These are phyloP conservation scores for Clavaria fumosa DNA, from an alignment of 768 basidiomycete genomes.

Conservation along the genomic window DNA sequence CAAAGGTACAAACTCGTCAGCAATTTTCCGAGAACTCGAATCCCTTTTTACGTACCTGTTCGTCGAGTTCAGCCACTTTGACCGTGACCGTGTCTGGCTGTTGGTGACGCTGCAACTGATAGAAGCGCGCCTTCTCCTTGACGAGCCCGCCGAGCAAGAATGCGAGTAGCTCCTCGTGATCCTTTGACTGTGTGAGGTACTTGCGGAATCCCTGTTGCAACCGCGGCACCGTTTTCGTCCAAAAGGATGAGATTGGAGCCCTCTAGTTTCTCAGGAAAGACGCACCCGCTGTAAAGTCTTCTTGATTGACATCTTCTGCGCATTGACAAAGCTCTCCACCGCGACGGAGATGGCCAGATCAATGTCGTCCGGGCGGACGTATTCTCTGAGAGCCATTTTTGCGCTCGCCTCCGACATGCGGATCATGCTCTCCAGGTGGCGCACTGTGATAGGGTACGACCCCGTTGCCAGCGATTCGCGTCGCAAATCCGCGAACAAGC, in stretches of 20 bases:
- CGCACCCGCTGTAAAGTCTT: constrained; percentile 88
- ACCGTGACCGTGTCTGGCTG: constrained; percentile 68
- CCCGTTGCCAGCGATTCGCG: constrained; percentile 94
- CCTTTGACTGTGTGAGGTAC: constrained; percentile 89
- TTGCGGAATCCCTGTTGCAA: constrained; percentile 97
- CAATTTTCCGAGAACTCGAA: background rate
- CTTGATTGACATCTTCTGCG: constrained; percentile 98
- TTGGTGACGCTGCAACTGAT: constrained; percentile 61
- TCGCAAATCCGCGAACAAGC: constrained; percentile 89
- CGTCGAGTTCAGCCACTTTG: constrained; percentile 72
- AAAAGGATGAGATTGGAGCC: constrained; percentile 1
- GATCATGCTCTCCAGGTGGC: constrained; percentile 98
- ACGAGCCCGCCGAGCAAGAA: constrained; percentile 89
- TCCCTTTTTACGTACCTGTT: constrained; percentile 40
- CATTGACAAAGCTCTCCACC: constrained; percentile 85
- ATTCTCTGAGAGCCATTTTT: constrained; percentile 95
- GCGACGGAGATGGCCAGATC: constrained; percentile 95
- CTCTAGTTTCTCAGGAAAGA: constrained; percentile 9
- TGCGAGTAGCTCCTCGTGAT: constrained; percentile 88
- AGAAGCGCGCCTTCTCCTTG: constrained; percentile 80
- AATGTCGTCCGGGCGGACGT: constrained; percentile 90
- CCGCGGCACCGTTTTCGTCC: background rate
- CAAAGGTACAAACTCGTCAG: constrained; percentile 6
- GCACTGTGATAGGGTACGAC: constrained; percentile 97
- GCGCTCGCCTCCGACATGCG: constrained; percentile 98